Conservation (phyloP, 768 basidiomycete species). For the Boletellus emodensis region DNA sequence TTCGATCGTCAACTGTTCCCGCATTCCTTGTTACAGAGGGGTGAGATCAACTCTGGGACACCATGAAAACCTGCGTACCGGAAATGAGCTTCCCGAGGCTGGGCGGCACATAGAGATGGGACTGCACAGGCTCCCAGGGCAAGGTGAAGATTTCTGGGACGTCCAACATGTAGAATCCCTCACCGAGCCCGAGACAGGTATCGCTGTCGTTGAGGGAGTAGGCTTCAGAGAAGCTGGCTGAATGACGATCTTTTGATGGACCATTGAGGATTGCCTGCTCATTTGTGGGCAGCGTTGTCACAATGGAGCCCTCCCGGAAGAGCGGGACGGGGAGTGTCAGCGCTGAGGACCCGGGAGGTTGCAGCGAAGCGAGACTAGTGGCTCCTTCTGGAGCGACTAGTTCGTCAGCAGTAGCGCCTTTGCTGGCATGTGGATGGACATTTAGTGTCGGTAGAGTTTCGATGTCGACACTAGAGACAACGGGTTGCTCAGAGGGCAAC, state of each 20-base stretch:
- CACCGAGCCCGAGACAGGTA: slow-evolving; percentile 3
- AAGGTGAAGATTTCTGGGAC: slow-evolving; percentile 29
- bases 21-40: slow-evolving; percentile 27
- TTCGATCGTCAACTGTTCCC: slow-evolving; percentile 29
- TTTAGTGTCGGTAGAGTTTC: not conserved
- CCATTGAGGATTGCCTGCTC: slow-evolving; percentile 1
- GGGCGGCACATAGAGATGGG: slow-evolving; percentile 34
- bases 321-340: not conserved
- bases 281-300: not conserved
- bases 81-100: slow-evolving; percentile 33
- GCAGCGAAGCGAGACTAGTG: not conserved
- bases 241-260: not conserved
- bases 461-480: not conserved
- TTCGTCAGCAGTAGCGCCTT: not conserved
- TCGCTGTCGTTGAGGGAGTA: not conserved
- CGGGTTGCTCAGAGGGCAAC: not conserved
- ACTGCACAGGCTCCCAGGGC: slow-evolving; percentile 32
- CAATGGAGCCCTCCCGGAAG: not conserved
- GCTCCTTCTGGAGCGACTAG: not conserved
- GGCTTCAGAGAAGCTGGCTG: not conserved
- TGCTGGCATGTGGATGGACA: not conserved
- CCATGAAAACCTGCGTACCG: slow-evolving; percentile 21
- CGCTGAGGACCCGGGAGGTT: not conserved
- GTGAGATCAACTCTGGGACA: slow-evolving; percentile 1
- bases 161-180: slow-evolving; percentile 34